Conservation (phyloP, 192 early-diverging fungal genomes). For the Backusella tuberculispora region DNA sequence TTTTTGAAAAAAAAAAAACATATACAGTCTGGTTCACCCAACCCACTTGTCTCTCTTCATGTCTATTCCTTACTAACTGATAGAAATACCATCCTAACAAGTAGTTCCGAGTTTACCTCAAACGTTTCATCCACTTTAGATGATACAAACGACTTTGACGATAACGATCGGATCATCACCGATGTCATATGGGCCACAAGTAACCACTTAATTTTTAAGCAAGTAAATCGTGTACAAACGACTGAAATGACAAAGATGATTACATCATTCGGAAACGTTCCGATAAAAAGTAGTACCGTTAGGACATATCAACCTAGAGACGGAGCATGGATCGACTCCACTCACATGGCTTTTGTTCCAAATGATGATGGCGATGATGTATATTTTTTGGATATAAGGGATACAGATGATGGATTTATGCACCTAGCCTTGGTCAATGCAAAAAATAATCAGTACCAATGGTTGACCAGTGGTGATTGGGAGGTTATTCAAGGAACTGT, state of each 20-base stretch:
- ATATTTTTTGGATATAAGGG: conserved; percentile 66
- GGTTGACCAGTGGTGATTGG: conserved; percentile 70
- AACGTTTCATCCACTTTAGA: conserved; percentile 12
- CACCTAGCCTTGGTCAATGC: conserved; percentile 67
- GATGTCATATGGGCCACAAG: conserved; percentile 83
- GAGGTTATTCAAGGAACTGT: conserved; percentile 60
- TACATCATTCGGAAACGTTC: conserved; percentile 42
- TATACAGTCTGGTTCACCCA: conserved; percentile 70
- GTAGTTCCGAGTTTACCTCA: conserved; percentile 18
- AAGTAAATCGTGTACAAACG: conserved; percentile 92
- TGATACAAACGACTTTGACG: conserved; percentile 47
- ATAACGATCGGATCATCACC: conserved; percentile 76
- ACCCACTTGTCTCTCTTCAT: conserved; percentile 77
- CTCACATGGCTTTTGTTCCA: conserved; percentile 41
- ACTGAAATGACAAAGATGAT: conserved; percentile 71
- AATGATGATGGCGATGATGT: conserved; percentile 34
- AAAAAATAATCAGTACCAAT: conserved; percentile 23
- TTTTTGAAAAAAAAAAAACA: background rate
- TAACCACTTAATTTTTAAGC: conserved; percentile 66
- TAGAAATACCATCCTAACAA: conserved; percentile 11
- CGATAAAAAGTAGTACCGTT: conserved; percentile 24
- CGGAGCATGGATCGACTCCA: conserved; percentile 74
- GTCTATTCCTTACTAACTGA: conserved; percentile 50
- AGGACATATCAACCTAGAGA: conserved; percentile 67
- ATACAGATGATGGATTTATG: conserved; percentile 62